phyloP scores from a whole-genome alignment of 441 rosid species.

The Rhodomyrtus psidioides region DNA sequence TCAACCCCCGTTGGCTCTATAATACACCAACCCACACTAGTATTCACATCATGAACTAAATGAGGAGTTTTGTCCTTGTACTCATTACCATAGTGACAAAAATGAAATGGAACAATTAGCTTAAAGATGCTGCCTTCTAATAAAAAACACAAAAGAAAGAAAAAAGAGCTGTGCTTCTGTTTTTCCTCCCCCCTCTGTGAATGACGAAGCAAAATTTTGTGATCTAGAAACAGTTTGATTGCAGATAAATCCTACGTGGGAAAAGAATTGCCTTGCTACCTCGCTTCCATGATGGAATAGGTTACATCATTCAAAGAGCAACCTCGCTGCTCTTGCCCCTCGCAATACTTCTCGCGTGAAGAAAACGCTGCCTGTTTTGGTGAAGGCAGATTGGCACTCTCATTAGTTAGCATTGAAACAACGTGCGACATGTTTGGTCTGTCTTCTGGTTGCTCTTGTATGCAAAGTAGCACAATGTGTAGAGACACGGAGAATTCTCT shows the following conservation, averaged over 20 bases:
- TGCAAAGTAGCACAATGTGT: not conserved
- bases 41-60: not conserved
- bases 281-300: not conserved
- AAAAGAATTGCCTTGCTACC: not conserved
- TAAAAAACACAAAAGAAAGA: not conserved
- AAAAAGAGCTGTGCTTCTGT: not conserved
- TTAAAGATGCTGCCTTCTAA: not conserved
- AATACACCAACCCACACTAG: not conserved
- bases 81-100: not conserved
- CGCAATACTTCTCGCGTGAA: too few relatives aligned
- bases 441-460: not conserved
- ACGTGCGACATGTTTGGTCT: not conserved
- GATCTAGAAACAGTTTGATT: not conserved
- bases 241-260: not conserved
- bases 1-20: not conserved
- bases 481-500: not conserved
- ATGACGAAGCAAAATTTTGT: not conserved
- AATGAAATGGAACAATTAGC: not conserved
- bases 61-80: not conserved
- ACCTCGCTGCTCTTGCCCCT: not conserved
- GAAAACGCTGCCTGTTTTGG: not conserved
- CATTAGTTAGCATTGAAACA: not conserved
- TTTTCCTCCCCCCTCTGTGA: not conserved
- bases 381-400: not conserved
- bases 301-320: not conserved